phyloP scores from a whole-genome alignment of 2,329 filamentous ascomycete genomes.

The Fusarium sp. region DNA sequence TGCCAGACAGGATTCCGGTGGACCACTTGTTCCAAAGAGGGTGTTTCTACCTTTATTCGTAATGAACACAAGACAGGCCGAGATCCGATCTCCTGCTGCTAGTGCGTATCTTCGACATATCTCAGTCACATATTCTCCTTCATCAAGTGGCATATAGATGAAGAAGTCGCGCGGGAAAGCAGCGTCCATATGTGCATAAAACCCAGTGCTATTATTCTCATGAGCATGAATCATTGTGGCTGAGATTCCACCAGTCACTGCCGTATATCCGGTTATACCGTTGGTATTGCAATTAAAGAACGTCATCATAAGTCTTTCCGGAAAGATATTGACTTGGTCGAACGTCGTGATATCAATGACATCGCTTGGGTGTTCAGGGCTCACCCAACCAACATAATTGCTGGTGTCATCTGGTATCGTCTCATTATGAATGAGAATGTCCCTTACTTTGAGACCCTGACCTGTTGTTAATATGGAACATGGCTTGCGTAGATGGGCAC shows the following conservation, averaged over 20 bases:
- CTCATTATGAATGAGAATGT: constrained; percentile 10
- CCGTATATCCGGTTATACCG: constrained; percentile 20
- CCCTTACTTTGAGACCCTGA: constrained; percentile 22
- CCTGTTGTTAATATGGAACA: not conserved
- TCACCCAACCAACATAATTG: constrained; percentile 20
- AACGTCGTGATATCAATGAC: constrained; percentile 23
- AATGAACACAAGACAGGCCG: constrained; percentile 11
- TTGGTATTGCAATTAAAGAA: constrained; percentile 16
- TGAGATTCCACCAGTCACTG: constrained; percentile 1
- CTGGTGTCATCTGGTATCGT: not conserved
- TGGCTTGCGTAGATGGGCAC: not conserved
- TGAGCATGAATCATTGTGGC: constrained; percentile 12
- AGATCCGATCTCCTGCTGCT: not conserved
- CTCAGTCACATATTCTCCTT: constrained; percentile 22
- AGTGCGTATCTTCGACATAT: constrained; percentile 20
- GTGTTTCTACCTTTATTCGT: constrained; percentile 25
- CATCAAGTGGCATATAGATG: constrained; percentile 21
- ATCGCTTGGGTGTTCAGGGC: constrained; percentile 8
- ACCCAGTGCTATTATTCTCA: not conserved
- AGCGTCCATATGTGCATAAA: constrained; percentile 17
- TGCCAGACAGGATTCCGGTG: constrained; percentile 11
- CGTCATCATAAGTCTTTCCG: constrained; percentile 11
- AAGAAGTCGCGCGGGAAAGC: not conserved
- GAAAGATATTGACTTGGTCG: not conserved
- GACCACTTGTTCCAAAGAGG: constrained; percentile 20